phyloP scores from a whole-genome alignment of 1,139 yeast species.

The Blastobotrys indianensis region DNA sequence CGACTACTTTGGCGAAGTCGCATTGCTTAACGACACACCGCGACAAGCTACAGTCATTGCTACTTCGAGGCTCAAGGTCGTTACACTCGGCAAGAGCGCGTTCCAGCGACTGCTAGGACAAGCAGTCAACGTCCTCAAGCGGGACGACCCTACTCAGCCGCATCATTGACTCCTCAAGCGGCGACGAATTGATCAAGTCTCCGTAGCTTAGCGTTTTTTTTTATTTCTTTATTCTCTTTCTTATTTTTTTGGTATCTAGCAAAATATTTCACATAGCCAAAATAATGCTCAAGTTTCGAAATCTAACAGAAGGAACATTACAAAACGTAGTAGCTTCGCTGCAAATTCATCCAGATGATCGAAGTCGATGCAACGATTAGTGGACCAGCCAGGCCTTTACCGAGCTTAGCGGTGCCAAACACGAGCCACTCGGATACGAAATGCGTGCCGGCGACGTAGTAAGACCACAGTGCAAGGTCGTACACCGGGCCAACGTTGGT shows the following conservation, averaged over 20 bases:
- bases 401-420: conserved; percentile 73
- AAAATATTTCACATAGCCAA: neutral
- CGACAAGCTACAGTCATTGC: conserved; percentile 94
- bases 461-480: conserved; percentile 77
- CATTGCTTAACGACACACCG: conserved; percentile 83
- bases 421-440: conserved; percentile 78
- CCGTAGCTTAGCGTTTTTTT: no score
- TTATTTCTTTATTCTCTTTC: no score
- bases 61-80: conserved; percentile 69
- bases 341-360: conserved; percentile 44
- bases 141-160: conserved; percentile 64
- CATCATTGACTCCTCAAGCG: no score
- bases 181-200: no score
- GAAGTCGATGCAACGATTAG: conserved; percentile 49
- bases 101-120: conserved; percentile 93
- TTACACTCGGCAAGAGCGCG: conserved; percentile 85
- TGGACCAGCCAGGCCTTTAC: conserved; percentile 88
- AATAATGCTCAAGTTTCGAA: neutral
- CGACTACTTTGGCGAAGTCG: conserved; percentile 94
- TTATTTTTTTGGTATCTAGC: neutral
- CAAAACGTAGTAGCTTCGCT: conserved; percentile 35
- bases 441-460: conserved; percentile 75
- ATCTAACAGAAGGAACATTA: no score
- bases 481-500: conserved; percentile 48
- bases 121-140: conserved; percentile 73